Conservation (phyloP, 345 rosid genomes). For the Salix brachista region DNA sequence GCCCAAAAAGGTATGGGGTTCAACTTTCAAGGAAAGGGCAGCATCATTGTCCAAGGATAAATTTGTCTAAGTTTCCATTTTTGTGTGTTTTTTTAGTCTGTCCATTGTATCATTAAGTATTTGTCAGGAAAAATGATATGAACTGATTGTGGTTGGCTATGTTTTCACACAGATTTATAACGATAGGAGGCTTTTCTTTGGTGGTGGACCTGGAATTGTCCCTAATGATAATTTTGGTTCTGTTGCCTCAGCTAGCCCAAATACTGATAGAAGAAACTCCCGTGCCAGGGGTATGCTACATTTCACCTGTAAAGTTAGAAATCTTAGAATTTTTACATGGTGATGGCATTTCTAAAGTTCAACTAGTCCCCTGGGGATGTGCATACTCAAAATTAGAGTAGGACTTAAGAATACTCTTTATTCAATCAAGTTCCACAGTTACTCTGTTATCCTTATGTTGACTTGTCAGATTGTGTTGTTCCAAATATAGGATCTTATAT, state of each 20-base stretch:
- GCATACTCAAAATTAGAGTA: not conserved
- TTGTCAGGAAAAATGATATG: not conserved
- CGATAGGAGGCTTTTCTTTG: constrained; percentile 79
- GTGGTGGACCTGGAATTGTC: constrained; percentile 77
- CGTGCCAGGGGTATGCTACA: constrained; percentile 67
- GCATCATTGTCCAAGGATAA: not conserved
- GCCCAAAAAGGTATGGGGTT: constrained; percentile 76
- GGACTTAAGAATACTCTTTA: not conserved
- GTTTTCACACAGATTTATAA: constrained; percentile 65
- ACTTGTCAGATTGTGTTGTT: not conserved
- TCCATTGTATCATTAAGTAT: not conserved
- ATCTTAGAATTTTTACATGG: not conserved
- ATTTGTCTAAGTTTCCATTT: constrained; percentile 5
- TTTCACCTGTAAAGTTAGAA: not conserved
- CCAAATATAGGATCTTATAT: constrained; percentile 61
- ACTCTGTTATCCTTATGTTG: not conserved
- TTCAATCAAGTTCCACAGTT: not conserved
- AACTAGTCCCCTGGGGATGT: not conserved
- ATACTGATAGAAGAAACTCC: constrained; percentile 78
- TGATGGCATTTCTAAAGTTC: not conserved
- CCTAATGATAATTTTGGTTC: constrained; percentile 69
- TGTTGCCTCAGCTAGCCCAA: constrained; percentile 47
- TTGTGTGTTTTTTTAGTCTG: not conserved
- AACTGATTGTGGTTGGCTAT: constrained; percentile 1
- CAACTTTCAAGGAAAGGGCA: not conserved